Percentiles rank a stretch among this genome's conserved stretches.
Evolutionary conservation across 495 filamentous ascomycete species (phyloP).

Genomic region (Penicillium longicatenatum): DNA sequence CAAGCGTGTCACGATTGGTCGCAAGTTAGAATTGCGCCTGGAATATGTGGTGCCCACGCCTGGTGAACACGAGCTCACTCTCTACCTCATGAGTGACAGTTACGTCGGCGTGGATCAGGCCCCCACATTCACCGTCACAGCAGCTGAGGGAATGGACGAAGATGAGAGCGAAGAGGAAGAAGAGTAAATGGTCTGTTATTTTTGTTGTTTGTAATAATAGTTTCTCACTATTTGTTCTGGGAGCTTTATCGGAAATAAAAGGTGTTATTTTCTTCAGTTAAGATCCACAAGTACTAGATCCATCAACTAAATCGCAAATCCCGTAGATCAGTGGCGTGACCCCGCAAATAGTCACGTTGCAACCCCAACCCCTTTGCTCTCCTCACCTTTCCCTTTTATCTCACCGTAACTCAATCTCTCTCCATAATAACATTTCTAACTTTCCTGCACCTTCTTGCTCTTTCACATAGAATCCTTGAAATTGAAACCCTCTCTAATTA

Average conservation of each 20-base stretch:
- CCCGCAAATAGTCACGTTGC: conserved; percentile 26
- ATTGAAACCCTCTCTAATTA: not conserved
- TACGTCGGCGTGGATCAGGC: conserved; percentile 98
- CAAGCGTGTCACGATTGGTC: conserved; percentile 88
- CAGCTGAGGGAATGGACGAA: conserved; percentile 92
- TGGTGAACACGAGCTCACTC: conserved; percentile 83
- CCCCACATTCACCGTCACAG: conserved; percentile 80
- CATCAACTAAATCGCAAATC: not conserved
- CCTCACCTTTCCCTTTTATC: conserved; percentile 2
- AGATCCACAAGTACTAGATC: not conserved
- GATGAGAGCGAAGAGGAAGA: conserved; percentile 84
- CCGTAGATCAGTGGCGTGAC: conserved; percentile 8
- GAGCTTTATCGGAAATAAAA: conserved; percentile 2
- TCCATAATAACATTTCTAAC: not conserved
- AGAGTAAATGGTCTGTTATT: conserved; percentile 36
- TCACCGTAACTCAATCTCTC: not conserved
- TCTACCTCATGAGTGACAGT: conserved; percentile 96
- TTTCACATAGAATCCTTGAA: not conserved
- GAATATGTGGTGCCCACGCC: conserved; percentile 86
- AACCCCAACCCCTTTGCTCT: not conserved
- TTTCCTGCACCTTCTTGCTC: not conserved
- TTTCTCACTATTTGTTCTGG: not conserved
- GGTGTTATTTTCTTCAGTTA: not conserved
- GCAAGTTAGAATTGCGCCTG: conserved; percentile 72
- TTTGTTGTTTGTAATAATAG: conserved; percentile 8